Percentiles rank a stretch among this genome's conserved stretches.
Evolutionary conservation across 441 rosid genomes (phyloP).

Genomic region (Monsonia emarginata): DNA sequence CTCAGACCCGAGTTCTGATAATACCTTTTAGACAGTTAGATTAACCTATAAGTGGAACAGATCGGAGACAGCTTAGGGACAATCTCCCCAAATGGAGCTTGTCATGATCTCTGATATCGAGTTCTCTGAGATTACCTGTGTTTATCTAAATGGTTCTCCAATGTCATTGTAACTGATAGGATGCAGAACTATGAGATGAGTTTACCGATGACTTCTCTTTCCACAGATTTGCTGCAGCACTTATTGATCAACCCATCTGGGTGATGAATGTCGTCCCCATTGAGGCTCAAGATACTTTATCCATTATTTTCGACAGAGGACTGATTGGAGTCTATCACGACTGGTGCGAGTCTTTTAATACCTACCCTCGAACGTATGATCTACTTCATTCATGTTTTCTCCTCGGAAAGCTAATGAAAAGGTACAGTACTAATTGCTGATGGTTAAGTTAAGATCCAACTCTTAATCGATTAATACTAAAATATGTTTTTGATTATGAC

Average conservation of each 20-base stretch:
- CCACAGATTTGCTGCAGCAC: slow-evolving; percentile 69
- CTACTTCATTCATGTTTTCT: slow-evolving; percentile 66
- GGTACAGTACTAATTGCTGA: slow-evolving; percentile 29
- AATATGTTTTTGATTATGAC: background rate
- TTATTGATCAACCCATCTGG: slow-evolving; percentile 56
- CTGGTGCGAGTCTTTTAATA: slow-evolving; percentile 79
- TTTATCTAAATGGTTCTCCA: no score
- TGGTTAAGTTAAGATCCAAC: background rate
- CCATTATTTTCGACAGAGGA: slow-evolving; percentile 63
- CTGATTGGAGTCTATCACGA: slow-evolving; percentile 74
- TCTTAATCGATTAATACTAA: background rate
- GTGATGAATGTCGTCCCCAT: slow-evolving; percentile 78
- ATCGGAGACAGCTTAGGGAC: background rate
- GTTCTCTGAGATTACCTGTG: background rate
- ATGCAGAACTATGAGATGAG: no score
- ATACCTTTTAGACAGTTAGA: background rate
- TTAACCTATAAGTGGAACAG: background rate
- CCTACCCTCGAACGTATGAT: slow-evolving; percentile 79
- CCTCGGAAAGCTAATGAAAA: slow-evolving; percentile 33
- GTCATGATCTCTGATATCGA: background rate
- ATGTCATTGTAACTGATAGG: no score
- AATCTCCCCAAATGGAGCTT: background rate
- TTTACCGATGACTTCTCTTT: background rate
- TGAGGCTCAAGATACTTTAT: slow-evolving; percentile 45
- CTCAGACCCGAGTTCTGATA: background rate